Base-by-base conservation (phyloP, 345 rosid species). In the Lepidium aucheri region DNA sequence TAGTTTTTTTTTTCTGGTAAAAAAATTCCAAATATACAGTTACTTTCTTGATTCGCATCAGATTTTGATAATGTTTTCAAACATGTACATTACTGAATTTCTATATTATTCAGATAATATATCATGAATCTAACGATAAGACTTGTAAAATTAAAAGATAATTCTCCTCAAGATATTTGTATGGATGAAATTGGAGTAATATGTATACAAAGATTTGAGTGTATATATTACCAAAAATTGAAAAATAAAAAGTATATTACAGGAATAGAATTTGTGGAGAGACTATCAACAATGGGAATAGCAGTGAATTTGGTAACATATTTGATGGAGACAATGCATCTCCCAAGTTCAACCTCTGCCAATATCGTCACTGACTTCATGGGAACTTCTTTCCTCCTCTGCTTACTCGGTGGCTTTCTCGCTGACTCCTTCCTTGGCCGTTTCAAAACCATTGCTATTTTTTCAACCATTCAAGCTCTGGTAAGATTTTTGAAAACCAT, bases 221-320 rank as follows among this genome's bases (percentile, higher is more conserved):
- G 33, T 45, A 11, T 38, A 35, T 45, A 1, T 28, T 28, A 28
- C 32, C 32, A 28, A 4, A 28, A 28, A 5, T 28, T 28, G 32
- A 17, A 6, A 28, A 14, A 13, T 0, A 16, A 7, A 9, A 9
- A 11, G 0, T 13, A 3, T 17, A 18, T 41, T 64, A 59, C 74
- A 88, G 95, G 84, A 8, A 69, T 84, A 56, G 95, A 88, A 67
- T 53, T 79, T 43, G 78, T 82, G 26, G 95, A 85, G 83, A 82
- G 91, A 79, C 81, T 85, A 51, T 79, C 89, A 50, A 85, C 95
- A 5, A 80, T 84, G 76, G 89, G 91, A 57, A 85, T 85, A 42
- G 91, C 87, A 28, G 91, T 85, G 55, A 88, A 84, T 77, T 80
- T 88, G 59, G 95, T 85, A 74, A 88, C 91, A 14, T 88, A 85